A percentile compares a stretch with the other conserved stretches of the same genome.
These are phyloP conservation scores for Inga laurina DNA, from an alignment of 306 rosid species.

Conservation along the genomic window DNA sequence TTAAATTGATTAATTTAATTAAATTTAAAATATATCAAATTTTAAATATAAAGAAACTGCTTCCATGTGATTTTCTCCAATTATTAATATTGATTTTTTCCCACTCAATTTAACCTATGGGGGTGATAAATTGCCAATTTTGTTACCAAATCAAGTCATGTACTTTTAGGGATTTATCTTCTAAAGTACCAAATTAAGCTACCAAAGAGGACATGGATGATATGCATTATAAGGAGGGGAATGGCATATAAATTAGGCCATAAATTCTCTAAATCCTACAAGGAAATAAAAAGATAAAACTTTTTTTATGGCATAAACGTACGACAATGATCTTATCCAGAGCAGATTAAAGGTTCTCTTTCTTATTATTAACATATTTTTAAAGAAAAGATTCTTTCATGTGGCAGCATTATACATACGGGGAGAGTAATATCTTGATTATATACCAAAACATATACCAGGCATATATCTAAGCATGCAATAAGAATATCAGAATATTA, in stretches of 20 bases:
- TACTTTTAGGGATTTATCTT: background rate
- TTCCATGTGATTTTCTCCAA: background rate
- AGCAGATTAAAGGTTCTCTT: background rate
- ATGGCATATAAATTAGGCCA: background rate
- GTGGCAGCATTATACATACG: background rate
- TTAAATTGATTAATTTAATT: too few species aligned
- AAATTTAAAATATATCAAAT: too few species aligned
- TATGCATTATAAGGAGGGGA: background rate
- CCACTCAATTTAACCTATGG: background rate
- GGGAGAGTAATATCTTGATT: constrained; percentile 22
- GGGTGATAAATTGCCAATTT: background rate
- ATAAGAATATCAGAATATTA: background rate
- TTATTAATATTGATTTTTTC: background rate
- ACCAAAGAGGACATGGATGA: background rate
- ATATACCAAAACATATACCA: constrained; percentile 21
- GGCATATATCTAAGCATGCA: background rate
- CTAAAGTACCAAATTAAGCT: background rate
- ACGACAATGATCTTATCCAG: constrained; percentile 26
- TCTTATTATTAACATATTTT: background rate
- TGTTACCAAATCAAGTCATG: background rate
- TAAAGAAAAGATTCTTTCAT: background rate
- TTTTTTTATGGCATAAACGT: background rate
- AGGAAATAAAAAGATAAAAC: background rate
- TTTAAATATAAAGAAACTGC: too few species aligned
- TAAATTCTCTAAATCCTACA: background rate